These are phyloP conservation scores for Antrodiella citrinella DNA, from an alignment of 768 basidiomycete genomes.

Conservation along the genomic window DNA sequence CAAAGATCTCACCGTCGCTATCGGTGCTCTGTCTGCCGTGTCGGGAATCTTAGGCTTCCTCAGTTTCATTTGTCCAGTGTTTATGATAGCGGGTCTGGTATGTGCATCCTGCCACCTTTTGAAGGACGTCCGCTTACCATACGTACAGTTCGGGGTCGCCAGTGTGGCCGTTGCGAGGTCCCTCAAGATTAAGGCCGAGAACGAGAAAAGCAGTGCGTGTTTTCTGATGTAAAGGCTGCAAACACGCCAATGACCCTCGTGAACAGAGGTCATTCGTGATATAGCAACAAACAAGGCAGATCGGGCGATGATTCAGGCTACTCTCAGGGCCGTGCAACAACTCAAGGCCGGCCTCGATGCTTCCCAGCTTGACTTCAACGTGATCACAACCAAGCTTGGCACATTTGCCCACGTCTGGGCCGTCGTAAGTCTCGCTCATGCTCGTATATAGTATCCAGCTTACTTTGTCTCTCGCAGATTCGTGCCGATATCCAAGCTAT, in stretches of 20 bases:
- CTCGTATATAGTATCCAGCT: neutral
- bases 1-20: neutral
- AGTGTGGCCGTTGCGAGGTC: neutral
- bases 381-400: neutral
- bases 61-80: neutral
- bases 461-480: neutral
- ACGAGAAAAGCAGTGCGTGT: neutral
- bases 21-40: neutral
- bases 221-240: too few relatives aligned
- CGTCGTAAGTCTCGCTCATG: neutral
- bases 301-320: neutral
- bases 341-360: neutral
- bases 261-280: neutral
- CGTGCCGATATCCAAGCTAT: neutral
- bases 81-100: neutral
- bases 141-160: neutral
- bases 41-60: neutral
- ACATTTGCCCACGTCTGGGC: neutral
- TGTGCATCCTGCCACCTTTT: too few relatives aligned
- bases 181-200: neutral
- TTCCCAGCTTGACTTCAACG: neutral
- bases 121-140: too few relatives aligned
- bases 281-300: neutral
- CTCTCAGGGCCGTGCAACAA: neutral
- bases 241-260: too few relatives aligned